Evolutionary conservation across 768 basidiomycete genomes (phyloP).

Genomic region (Lentinus brumalis): DNA sequence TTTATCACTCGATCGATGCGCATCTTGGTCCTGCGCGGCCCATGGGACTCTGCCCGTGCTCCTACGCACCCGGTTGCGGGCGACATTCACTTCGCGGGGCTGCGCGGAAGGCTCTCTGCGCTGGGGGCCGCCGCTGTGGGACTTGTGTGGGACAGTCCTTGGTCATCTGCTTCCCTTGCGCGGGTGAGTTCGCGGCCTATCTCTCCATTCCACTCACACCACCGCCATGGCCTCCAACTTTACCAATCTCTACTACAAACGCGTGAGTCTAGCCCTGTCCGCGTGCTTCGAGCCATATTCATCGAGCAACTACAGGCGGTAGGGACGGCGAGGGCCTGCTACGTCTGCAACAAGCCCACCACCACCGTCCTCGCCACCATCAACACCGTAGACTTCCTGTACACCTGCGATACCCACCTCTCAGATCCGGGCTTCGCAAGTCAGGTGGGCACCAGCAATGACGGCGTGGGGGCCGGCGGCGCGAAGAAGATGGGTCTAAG

Average conservation of each 20-base stretch:
- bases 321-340: constrained; percentile 78
- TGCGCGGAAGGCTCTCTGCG: constrained; percentile 5
- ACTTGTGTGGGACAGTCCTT: not conserved
- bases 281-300: constrained; percentile 11
- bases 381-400: constrained; percentile 83
- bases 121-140: constrained; percentile 1
- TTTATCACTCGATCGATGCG: constrained; percentile 26
- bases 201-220: constrained; percentile 13
- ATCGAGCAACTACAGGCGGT: constrained; percentile 53
- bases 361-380: constrained; percentile 83
- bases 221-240: constrained; percentile 39
- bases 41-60: not conserved
- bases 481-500: constrained; percentile 45
- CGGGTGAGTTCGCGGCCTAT: constrained; percentile 2
- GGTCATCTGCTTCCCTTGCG: constrained; percentile 14
- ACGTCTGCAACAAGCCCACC: constrained; percentile 78
- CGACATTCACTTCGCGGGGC: constrained; percentile 16
- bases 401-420: constrained; percentile 82
- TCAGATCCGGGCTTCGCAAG: constrained; percentile 76
- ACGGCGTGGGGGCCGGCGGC: constrained; percentile 31
- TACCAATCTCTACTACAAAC: constrained; percentile 86
- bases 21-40: constrained; percentile 2
- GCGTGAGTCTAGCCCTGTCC: constrained; percentile 54
- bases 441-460: constrained; percentile 41
- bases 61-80: constrained; percentile 7